A percentile compares a stretch with the other conserved stretches of the same genome.
Conservation (phyloP, 345 rosid species). For the Psidium friedrichsthalianum region DNA sequence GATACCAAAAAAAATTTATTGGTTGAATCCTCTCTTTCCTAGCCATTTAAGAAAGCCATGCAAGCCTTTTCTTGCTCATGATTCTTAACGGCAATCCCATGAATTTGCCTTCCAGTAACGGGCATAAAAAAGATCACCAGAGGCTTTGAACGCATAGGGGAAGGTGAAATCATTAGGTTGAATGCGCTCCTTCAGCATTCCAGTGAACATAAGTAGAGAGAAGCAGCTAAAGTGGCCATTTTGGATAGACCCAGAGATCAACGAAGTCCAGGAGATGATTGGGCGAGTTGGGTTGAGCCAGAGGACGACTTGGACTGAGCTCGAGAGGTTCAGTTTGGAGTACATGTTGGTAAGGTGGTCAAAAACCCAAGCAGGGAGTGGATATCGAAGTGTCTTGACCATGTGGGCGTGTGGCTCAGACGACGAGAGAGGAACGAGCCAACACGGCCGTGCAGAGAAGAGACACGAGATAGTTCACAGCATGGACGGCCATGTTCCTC, state of each 20-base stretch:
- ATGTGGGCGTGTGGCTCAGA: conserved; percentile 50
- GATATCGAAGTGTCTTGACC: conserved; percentile 31
- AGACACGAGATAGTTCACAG: conserved; percentile 36
- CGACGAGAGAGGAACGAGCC: conserved; percentile 32
- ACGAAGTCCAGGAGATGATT: conserved; percentile 73
- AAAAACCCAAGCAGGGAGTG: conserved; percentile 42
- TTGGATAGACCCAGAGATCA: conserved; percentile 53
- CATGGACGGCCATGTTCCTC: conserved; percentile 20
- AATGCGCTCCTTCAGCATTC: conserved; percentile 47
- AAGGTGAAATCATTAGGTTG: conserved; percentile 70
- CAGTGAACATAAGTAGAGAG: conserved; percentile 33
- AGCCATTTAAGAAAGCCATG: conserved; percentile 23
- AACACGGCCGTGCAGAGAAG: conserved; percentile 41
- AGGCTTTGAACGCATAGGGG: conserved; percentile 73
- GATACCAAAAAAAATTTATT: conserved; percentile 69
- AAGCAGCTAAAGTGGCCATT: conserved; percentile 47
- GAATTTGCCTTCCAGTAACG: conserved; percentile 41
- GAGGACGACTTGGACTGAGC: conserved; percentile 49
- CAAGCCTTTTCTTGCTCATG: conserved; percentile 69
- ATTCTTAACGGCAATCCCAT: conserved; percentile 57
- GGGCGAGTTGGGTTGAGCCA: conserved; percentile 40
- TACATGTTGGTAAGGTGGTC: conserved; percentile 64
- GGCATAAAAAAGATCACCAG: conserved; percentile 33
- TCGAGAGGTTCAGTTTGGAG: conserved; percentile 58
- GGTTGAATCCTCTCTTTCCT: conserved; percentile 41